A percentile compares a stretch with the other conserved stretches of the same genome.
Evolutionary conservation across 106 monocot genomes (phyloP).

Genomic region (Agapanthus africanus): DNA sequence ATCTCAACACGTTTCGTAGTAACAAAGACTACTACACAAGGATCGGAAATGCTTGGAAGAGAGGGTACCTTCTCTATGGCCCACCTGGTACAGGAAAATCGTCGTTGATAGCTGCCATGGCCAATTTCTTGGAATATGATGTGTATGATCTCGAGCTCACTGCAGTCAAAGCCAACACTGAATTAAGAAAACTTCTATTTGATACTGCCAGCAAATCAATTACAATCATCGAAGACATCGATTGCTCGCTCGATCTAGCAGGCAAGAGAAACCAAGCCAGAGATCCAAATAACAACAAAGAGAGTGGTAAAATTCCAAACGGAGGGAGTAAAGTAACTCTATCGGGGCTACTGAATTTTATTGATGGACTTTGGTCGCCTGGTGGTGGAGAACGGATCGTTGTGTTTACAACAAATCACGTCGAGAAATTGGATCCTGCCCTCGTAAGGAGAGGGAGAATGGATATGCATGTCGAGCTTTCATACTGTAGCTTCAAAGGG

Average conservation of each 20-base stretch:
- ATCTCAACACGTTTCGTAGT: constrained; percentile 18
- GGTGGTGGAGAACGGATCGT: constrained; percentile 23
- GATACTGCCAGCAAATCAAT: constrained; percentile 22
- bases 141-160: constrained; percentile 29
- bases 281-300: not conserved
- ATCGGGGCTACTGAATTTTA: constrained; percentile 29
- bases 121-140: constrained; percentile 27
- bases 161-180: constrained; percentile 24
- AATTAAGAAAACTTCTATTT: constrained; percentile 15
- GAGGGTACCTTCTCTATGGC: constrained; percentile 39
- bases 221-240: constrained; percentile 13
- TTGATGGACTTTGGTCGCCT: constrained; percentile 27
- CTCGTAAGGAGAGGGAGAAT: constrained; percentile 27
- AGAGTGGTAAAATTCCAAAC: constrained; percentile 2
- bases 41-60: constrained; percentile 36
- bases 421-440: constrained; percentile 25
- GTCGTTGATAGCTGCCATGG: constrained; percentile 26
- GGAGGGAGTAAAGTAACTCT: constrained; percentile 18
- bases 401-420: constrained; percentile 24
- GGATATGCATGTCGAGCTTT: constrained; percentile 11
- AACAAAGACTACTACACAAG: constrained; percentile 24
- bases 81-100: constrained; percentile 20
- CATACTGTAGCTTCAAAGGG: constrained; percentile 3
- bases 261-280: constrained; percentile 7
- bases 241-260: constrained; percentile 12